phyloP scores from a whole-genome alignment of 108 stramenopile genomes.

The Asterionellopsis glacialis region DNA sequence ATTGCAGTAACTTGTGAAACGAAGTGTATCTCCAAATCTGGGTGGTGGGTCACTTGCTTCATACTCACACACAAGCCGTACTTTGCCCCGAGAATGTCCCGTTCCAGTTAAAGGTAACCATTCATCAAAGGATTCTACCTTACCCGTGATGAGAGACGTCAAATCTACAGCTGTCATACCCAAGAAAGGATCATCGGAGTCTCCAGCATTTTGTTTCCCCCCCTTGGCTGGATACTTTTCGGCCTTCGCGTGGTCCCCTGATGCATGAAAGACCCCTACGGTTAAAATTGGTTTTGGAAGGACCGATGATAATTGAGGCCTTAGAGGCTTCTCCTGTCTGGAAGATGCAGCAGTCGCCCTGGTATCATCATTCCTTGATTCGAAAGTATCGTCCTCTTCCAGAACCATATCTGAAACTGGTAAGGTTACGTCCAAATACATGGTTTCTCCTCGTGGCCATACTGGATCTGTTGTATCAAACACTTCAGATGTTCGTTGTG shows the following conservation, averaged over 20 bases:
- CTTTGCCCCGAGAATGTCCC: constrained; percentile 15
- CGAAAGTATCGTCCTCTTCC: neutral
- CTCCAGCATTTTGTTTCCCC: constrained; percentile 24
- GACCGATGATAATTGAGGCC: neutral
- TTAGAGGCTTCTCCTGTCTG: neutral
- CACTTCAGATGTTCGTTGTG: constrained; percentile 60
- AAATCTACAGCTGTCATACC: constrained; percentile 70
- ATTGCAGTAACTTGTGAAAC: constrained; percentile 61
- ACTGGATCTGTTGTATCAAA: constrained; percentile 53
- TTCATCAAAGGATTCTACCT: constrained; percentile 49
- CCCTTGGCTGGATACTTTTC: constrained; percentile 9
- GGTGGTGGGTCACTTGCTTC: constrained; percentile 61
- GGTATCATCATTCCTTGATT: constrained; percentile 1
- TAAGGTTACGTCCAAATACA: constrained; percentile 78
- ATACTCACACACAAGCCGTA: constrained; percentile 79
- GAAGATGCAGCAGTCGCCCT: neutral
- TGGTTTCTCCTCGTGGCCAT: constrained; percentile 71
- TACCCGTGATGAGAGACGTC: constrained; percentile 61
- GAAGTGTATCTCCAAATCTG: constrained; percentile 58
- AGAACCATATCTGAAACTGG: constrained; percentile 12
- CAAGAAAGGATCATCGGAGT: constrained; percentile 51
- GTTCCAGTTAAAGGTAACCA: constrained; percentile 49
- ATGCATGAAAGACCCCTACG: constrained; percentile 44
- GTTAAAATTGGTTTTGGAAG: constrained; percentile 27
- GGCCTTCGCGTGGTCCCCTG: constrained; percentile 21